Conservation (phyloP, 768 basidiomycete species). For the Boletus insuetus region DNA sequence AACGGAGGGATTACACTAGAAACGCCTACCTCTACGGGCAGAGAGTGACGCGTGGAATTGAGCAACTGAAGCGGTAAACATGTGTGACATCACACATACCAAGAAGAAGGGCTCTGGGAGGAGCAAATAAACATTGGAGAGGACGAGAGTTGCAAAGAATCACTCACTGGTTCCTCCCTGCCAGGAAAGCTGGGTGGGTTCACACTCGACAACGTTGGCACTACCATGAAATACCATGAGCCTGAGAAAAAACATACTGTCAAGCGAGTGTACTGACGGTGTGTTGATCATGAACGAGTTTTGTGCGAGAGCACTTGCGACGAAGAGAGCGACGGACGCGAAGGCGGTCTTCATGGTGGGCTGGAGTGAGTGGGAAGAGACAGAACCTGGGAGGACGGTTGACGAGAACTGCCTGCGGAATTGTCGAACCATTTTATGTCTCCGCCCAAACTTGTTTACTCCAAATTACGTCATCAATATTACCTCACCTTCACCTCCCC, state of each 20-base stretch:
- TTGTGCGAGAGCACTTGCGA: conserved; percentile 45
- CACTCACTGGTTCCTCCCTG: conserved; percentile 53
- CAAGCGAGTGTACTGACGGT: conserved; percentile 49
- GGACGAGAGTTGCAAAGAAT: not conserved
- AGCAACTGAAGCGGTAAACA: not conserved
- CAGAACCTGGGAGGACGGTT: not conserved
- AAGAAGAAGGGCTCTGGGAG: conserved; percentile 57
- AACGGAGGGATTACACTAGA: not conserved
- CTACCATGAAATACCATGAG: conserved; percentile 32
- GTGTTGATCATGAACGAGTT: conserved; percentile 58
- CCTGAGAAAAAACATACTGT: not conserved
- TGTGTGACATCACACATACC: conserved; percentile 42
- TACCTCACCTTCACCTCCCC: not conserved
- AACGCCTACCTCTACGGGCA: conserved; percentile 38
- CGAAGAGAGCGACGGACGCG: conserved; percentile 41
- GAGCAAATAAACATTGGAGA: not conserved
- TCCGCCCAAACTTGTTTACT: conserved; percentile 27
- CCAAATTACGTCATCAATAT: conserved; percentile 6
- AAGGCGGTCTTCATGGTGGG: conserved; percentile 47
- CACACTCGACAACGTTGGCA: conserved; percentile 49
- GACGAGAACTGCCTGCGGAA: conserved; percentile 6
- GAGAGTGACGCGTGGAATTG: not conserved
- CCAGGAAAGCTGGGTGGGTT: conserved; percentile 56
- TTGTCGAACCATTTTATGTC: conserved; percentile 29
- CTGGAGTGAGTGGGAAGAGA: conserved; percentile 12